Conservation (phyloP, 1,284 basidiomycete species). For the Ceratorhiza oryzae-sativae region DNA sequence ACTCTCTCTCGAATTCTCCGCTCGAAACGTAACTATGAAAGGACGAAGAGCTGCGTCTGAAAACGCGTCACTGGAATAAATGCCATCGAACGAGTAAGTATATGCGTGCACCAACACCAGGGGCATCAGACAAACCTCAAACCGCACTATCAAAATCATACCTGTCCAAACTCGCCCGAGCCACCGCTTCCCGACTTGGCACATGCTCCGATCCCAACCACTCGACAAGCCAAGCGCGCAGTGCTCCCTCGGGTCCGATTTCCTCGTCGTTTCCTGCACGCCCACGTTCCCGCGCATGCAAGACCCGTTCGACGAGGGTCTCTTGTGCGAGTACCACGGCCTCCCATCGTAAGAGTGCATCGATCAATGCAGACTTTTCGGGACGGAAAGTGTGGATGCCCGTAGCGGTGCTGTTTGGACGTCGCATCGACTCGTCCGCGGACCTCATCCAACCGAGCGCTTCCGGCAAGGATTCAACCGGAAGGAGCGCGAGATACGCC, state of each 20-base stretch:
- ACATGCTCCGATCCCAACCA: constrained; percentile 17
- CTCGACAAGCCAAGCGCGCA: constrained; percentile 18
- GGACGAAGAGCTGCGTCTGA: too few relatives aligned
- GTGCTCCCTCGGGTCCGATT: constrained; percentile 3
- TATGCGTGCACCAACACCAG: neutral
- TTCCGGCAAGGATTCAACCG: constrained; percentile 3
- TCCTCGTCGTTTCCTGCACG: neutral
- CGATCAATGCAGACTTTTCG: neutral
- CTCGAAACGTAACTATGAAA: too few relatives aligned
- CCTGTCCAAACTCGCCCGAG: constrained; percentile 4
- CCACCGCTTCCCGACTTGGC: constrained; percentile 18
- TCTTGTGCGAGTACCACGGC: constrained; percentile 2
- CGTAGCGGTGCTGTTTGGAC: neutral
- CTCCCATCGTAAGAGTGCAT: constrained; percentile 25
- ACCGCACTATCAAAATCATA: neutral
- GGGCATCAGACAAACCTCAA: neutral
- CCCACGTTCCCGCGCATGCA: neutral
- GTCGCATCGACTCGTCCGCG: constrained; percentile 16
- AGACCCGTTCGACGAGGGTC: constrained; percentile 5
- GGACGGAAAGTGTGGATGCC: constrained; percentile 6
- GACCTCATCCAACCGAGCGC: constrained; percentile 26
- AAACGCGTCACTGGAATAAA: too few relatives aligned
- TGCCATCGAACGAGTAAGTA: neutral
- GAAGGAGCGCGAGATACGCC: constrained; percentile 20
- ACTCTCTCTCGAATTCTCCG: too few relatives aligned